Evolutionary conservation across 257 asterid genomes (phyloP).

Genomic region (Leonotis leonurus): DNA sequence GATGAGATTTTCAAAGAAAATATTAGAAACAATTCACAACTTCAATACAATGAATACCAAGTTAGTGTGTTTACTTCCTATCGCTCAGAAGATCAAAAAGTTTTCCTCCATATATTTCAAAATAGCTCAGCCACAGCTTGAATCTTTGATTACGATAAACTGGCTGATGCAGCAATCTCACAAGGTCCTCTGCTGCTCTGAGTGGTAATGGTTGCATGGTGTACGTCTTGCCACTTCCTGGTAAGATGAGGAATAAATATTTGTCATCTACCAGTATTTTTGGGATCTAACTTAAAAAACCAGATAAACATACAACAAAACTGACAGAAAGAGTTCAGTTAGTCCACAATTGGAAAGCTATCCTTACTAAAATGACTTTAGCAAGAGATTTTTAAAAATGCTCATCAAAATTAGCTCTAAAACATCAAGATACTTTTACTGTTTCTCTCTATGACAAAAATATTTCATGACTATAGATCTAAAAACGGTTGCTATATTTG

Average conservation of each 20-base stretch:
- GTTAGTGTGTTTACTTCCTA: conserved; percentile 63
- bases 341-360: conserved; percentile 11
- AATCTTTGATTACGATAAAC: conserved; percentile 86
- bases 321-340: conserved; percentile 15
- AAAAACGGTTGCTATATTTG: background rate
- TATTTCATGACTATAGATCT: background rate
- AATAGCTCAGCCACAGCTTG: conserved; percentile 98
- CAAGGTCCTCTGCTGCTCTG: conserved; percentile 90
- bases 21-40: background rate
- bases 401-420: background rate
- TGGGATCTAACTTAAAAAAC: conserved; percentile 3
- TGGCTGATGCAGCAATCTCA: conserved; percentile 86
- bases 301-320: background rate
- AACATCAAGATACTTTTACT: background rate
- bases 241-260: conserved; percentile 6
- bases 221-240: conserved; percentile 98
- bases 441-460: background rate
- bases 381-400: background rate
- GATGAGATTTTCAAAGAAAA: background rate
- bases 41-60: conserved; percentile 18
- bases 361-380: background rate
- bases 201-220: conserved; percentile 98
- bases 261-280: conserved; percentile 9
- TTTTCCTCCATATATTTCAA: conserved; percentile 97
- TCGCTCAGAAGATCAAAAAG: conserved; percentile 96